Evolutionary conservation across 805 yeast species (phyloP).

Genomic region (Alloascoidea hylecoeti): DNA sequence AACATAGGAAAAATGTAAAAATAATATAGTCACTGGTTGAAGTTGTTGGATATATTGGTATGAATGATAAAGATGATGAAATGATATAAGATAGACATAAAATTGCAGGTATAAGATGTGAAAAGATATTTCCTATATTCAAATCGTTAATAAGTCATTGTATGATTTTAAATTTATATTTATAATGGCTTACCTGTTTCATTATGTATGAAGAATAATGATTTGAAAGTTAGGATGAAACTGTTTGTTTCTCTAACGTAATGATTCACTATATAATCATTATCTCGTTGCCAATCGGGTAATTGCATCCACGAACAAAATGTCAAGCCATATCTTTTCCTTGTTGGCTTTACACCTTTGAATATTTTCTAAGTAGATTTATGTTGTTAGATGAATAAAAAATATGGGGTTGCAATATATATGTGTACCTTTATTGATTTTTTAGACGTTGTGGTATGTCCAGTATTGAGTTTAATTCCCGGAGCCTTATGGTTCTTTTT

Average conservation of each 20-base stretch:
- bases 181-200: too few relatives aligned
- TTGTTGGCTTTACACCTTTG: too few relatives aligned
- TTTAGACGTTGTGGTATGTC: too few relatives aligned
- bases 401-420: too few relatives aligned
- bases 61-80: constrained; percentile 8
- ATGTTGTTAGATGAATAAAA: too few relatives aligned
- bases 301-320: constrained; percentile 53
- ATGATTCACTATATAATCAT: constrained; percentile 49
- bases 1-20: constrained; percentile 37
- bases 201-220: constrained; percentile 46
- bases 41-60: constrained; percentile 14
- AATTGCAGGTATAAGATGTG: constrained; percentile 34
- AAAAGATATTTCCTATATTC: constrained; percentile 58
- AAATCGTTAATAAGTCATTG: neutral
- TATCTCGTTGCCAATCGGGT: constrained; percentile 65
- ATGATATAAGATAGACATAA: constrained; percentile 7
- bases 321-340: too few relatives aligned
- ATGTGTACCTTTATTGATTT: too few relatives aligned
- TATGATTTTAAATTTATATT: neutral
- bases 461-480: too few relatives aligned
- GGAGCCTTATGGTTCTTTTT: too few relatives aligned
- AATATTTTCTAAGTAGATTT: too few relatives aligned
- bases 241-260: constrained; percentile 46
- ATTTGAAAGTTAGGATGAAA: constrained; percentile 26
- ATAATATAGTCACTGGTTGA: constrained; percentile 31